Evolutionary conservation across 495 filamentous ascomycete species (phyloP).

Genomic region (Podospora sp.): DNA sequence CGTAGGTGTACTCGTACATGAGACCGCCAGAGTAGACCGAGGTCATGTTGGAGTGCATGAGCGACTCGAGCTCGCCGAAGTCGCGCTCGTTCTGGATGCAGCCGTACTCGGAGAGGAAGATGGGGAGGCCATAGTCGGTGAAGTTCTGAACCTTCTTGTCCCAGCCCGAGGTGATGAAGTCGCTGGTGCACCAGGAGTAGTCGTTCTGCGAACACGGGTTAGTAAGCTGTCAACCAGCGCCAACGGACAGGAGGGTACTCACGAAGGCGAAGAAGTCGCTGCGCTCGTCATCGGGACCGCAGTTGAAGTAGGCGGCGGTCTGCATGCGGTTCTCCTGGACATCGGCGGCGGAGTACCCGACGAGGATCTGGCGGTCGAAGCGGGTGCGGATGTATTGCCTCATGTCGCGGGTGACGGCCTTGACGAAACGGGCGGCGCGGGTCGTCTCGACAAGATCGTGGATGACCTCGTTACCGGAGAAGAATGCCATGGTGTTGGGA

Average conservation of each 20-base stretch:
- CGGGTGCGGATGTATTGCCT: conserved; percentile 78
- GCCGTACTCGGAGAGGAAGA: conserved; percentile 97
- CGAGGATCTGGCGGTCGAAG: conserved; percentile 76
- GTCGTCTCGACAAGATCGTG: conserved; percentile 79
- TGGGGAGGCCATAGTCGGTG: conserved; percentile 84
- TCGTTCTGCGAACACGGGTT: conserved; percentile 63
- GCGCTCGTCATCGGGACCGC: conserved; percentile 81
- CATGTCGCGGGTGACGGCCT: conserved; percentile 93
- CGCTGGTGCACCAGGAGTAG: conserved; percentile 96
- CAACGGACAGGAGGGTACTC: conserved; percentile 22
- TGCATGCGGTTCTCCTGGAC: conserved; percentile 84
- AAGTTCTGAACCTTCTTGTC: conserved; percentile 89
- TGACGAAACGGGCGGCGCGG: conserved; percentile 79
- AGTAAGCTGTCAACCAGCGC: not conserved
- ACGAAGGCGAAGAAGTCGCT: conserved; percentile 94
- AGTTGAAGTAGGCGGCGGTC: conserved; percentile 95
- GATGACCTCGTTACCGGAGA: conserved; percentile 97
- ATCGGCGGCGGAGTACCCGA: conserved; percentile 93
- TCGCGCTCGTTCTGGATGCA: conserved; percentile 78
- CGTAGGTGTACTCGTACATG: conserved; percentile 93
- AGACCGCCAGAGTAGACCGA: conserved; percentile 93
- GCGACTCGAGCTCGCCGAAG: conserved; percentile 77
- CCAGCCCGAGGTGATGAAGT: conserved; percentile 82
- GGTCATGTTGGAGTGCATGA: conserved; percentile 87
- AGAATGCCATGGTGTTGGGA: conserved; percentile 91